Conservation (phyloP, 2,329 filamentous ascomycete species). For the Penicillium glabrum region DNA sequence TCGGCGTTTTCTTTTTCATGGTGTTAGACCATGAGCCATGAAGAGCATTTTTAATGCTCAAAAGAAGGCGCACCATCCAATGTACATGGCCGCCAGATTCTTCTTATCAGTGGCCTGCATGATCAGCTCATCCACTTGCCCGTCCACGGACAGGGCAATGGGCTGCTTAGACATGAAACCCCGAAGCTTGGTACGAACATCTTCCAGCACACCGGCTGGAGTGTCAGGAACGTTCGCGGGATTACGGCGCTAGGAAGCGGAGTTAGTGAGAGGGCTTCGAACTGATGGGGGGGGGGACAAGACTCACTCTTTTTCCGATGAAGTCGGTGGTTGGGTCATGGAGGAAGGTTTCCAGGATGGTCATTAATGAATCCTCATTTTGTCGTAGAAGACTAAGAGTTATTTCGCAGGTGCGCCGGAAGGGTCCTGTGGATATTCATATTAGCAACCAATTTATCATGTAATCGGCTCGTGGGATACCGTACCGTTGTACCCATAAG, state of each 20-base stretch:
- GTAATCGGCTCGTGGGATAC: background rate
- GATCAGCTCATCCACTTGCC: slow-evolving; percentile 95
- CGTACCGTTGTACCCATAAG: slow-evolving; percentile 79
- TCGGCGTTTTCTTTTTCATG: background rate
- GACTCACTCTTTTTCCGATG: slow-evolving; percentile 65
- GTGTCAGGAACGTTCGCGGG: slow-evolving; percentile 61
- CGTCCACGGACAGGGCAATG: slow-evolving; percentile 90
- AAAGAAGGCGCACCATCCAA: slow-evolving; percentile 81
- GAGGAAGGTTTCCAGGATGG: slow-evolving; percentile 93
- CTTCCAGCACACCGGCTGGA: slow-evolving; percentile 80
- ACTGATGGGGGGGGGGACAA: background rate
- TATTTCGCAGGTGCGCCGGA: slow-evolving; percentile 85
- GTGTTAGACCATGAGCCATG: background rate
- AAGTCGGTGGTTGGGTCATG: slow-evolving; percentile 96
- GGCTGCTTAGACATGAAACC: slow-evolving; percentile 83
- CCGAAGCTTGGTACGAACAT: slow-evolving; percentile 80
- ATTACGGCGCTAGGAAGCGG: slow-evolving; percentile 47
- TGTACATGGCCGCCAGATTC: slow-evolving; percentile 92
- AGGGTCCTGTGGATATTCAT: slow-evolving; percentile 58
- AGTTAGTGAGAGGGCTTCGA: background rate
- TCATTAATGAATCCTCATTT: slow-evolving; percentile 95
- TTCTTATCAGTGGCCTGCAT: slow-evolving; percentile 76
- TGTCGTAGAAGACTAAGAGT: slow-evolving; percentile 80
- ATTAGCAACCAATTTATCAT: slow-evolving; percentile 1
- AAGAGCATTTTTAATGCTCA: slow-evolving; percentile 29